Conservation (phyloP, 2,329 filamentous ascomycete genomes). For the Exophiala spinifera region DNA sequence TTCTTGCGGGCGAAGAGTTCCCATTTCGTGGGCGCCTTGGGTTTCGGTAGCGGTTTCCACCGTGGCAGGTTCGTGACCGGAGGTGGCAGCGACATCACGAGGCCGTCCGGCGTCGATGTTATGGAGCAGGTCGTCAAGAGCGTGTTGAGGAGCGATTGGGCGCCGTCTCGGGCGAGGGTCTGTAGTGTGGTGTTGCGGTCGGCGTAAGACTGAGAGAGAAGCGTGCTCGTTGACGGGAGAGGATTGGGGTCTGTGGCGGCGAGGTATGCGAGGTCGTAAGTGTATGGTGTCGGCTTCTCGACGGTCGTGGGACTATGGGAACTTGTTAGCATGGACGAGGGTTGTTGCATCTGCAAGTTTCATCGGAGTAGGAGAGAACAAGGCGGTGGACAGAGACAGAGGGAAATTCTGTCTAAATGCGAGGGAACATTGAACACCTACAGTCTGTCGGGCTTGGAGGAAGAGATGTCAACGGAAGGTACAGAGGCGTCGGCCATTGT, state of each 20-base stretch:
- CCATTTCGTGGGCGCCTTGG: slow-evolving; percentile 88
- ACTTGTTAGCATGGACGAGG: slow-evolving; percentile 2
- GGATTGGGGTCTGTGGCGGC: slow-evolving; percentile 86
- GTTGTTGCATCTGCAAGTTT: too few species aligned
- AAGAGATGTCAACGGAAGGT: background rate
- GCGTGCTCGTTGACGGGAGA: slow-evolving; percentile 54
- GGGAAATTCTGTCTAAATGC: background rate
- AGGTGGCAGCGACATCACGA: slow-evolving; percentile 75
- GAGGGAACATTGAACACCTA: slow-evolving; percentile 29
- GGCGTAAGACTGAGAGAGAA: slow-evolving; percentile 28
- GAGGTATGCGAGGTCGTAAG: slow-evolving; percentile 85
- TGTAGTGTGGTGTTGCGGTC: slow-evolving; percentile 67
- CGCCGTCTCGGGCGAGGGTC: slow-evolving; percentile 77
- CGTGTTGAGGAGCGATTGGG: slow-evolving; percentile 90
- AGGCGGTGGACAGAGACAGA: too few species aligned
- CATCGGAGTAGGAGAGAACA: too few species aligned
- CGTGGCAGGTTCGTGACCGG: slow-evolving; percentile 60
- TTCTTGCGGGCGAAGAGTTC: slow-evolving; percentile 95
- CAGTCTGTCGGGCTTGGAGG: slow-evolving; percentile 41
- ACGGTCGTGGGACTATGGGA: slow-evolving; percentile 47
- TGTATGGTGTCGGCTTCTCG: slow-evolving; percentile 83
- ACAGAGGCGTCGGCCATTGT: slow-evolving; percentile 10
- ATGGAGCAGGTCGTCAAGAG: slow-evolving; percentile 85
- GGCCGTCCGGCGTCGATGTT: slow-evolving; percentile 63
- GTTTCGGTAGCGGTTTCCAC: slow-evolving; percentile 83